Evolutionary conservation across 148 eudicot genomes (phyloP).

Genomic region (Fallopia convolvulus): DNA sequence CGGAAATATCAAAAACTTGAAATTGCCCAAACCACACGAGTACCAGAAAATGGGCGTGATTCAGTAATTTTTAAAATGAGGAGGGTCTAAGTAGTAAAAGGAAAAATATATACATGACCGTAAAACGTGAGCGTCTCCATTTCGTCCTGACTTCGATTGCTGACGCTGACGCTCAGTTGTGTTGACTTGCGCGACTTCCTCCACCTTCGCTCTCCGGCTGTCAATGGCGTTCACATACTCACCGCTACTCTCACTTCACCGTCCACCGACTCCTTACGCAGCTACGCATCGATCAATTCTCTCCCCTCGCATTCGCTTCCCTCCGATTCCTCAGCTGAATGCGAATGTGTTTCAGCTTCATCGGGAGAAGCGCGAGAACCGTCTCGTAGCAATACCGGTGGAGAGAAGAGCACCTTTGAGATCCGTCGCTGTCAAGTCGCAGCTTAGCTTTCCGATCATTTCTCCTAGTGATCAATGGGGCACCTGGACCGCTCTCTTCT

Average conservation of each 20-base stretch:
- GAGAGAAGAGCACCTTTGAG: constrained; percentile 11
- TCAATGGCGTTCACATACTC: constrained; percentile 5
- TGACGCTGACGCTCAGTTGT: background rate
- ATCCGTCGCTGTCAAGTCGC: constrained; percentile 22
- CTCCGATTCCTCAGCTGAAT: constrained; percentile 3
- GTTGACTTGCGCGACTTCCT: background rate
- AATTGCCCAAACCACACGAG: no score
- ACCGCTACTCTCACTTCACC: background rate
- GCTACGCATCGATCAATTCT: background rate
- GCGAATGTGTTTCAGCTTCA: background rate
- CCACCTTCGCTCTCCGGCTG: background rate
- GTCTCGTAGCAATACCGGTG: background rate
- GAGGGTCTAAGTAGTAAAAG: no score
- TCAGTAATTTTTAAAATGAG: no score
- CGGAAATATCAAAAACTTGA: no score
- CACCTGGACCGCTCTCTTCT: constrained; percentile 74
- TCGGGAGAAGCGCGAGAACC: background rate
- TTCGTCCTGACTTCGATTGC: background rate
- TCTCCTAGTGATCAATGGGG: constrained; percentile 84
- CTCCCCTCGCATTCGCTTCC: background rate
- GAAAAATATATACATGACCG: no score
- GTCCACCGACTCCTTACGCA: background rate
- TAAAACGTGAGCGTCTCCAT: background rate
- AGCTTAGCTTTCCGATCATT: constrained; percentile 44
- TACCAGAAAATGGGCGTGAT: no score